A percentile compares a stretch with the other conserved stretches of the same genome.
These are phyloP conservation scores for Stephania cephalantha DNA, from an alignment of 164 flowering plant genomes.

Conservation along the genomic window DNA sequence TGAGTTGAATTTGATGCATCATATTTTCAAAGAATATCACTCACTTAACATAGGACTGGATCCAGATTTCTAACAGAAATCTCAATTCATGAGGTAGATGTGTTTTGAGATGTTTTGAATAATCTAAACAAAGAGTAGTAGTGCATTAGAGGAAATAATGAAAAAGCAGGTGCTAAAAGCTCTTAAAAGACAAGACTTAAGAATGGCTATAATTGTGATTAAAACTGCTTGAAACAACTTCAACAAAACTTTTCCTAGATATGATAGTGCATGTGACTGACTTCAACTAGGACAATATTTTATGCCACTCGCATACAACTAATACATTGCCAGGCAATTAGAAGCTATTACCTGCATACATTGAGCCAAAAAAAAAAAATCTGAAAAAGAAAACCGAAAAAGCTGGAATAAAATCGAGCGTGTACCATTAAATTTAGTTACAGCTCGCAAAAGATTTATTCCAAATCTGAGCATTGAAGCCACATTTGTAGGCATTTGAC, in stretches of 20 bases:
- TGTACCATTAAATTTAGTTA: slow-evolving; percentile 75
- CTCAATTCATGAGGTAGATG: neutral
- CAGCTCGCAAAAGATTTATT: slow-evolving; percentile 78
- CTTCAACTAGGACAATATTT: neutral
- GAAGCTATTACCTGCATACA: too few species aligned
- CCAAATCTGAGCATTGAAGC: slow-evolving; percentile 62
- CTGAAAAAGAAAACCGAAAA: too few species aligned
- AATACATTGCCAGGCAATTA: too few species aligned
- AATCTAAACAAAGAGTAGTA: neutral
- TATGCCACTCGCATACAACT: neutral
- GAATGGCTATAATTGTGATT: too few species aligned
- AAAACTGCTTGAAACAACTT: neutral
- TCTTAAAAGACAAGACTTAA: too few species aligned
- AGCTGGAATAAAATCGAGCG: neutral
- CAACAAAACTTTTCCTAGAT: neutral
- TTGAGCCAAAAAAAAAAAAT: too few species aligned
- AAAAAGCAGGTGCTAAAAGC: neutral
- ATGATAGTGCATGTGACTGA: neutral
- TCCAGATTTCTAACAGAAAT: too few species aligned
- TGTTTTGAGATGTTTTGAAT: neutral
- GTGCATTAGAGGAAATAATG: neutral
- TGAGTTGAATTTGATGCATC: too few species aligned
- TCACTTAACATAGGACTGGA: too few species aligned
- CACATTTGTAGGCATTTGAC: slow-evolving; percentile 71
- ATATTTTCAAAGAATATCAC: too few species aligned